phyloP scores from a whole-genome alignment of 2,329 filamentous ascomycete genomes.

The Dothistroma septosporum region DNA sequence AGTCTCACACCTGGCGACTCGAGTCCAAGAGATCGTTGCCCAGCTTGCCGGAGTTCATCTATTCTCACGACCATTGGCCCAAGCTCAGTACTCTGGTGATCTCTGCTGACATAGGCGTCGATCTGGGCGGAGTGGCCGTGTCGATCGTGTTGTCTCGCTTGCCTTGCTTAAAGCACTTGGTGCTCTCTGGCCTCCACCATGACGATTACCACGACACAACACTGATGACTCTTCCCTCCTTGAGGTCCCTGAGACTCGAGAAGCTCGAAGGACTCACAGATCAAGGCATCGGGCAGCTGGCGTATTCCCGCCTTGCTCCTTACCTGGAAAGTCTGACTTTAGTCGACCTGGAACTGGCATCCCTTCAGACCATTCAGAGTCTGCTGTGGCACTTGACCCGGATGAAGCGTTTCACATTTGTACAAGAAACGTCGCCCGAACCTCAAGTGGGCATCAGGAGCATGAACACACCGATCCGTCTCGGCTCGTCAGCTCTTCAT shows the following conservation, averaged over 20 bases:
- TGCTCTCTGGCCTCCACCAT: conserved; percentile 51
- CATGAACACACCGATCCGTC: conserved; percentile 25
- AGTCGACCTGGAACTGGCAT: conserved; percentile 52
- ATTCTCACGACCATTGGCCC: conserved; percentile 51
- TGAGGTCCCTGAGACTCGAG: conserved; percentile 54
- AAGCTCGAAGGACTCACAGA: conserved; percentile 54
- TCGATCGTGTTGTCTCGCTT: conserved; percentile 51
- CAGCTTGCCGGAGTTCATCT: conserved; percentile 52
- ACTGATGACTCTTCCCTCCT: conserved; percentile 49
- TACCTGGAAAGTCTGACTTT: conserved; percentile 48
- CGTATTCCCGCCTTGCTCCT: conserved; percentile 43
- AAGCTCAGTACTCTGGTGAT: conserved; percentile 53
- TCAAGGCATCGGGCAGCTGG: conserved; percentile 49
- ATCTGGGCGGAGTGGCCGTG: conserved; percentile 53
- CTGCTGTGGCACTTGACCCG: conserved; percentile 46
- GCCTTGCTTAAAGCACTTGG: conserved; percentile 52
- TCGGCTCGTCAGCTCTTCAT: conserved; percentile 48
- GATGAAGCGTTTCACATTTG: conserved; percentile 50
- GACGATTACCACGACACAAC: conserved; percentile 54
- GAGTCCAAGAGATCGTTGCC: conserved; percentile 23
- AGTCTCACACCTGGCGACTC: conserved; percentile 55
- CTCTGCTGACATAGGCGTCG: conserved; percentile 41
- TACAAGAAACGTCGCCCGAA: conserved; percentile 49
- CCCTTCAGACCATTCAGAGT: conserved; percentile 49
- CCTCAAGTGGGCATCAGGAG: conserved; percentile 44